Base-by-base conservation (phyloP, 371 early-diverging fungal species). In the Dichotomocladium elegans region DNA sequence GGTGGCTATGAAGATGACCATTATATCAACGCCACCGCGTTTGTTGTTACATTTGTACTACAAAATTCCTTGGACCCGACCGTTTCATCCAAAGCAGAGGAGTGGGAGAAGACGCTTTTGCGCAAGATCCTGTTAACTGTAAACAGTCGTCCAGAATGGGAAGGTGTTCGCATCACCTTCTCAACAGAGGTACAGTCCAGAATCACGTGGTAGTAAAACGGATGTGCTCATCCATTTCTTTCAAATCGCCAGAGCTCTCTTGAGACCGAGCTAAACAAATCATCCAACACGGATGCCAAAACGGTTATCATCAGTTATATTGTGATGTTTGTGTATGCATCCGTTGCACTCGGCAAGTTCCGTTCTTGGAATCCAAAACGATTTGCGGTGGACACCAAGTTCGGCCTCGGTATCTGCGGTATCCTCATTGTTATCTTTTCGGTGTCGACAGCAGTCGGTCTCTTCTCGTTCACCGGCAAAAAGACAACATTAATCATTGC, bases 401-500 rank as follows among this genome's bases (percentile, higher is more conserved):
- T 88, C 45, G 70, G 72, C 17, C 64, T 88, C 28, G 89, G 82
- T 19, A 59, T 87, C 34, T 73, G 81, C 35, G 90, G 89, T 28
- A 88, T 90, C 30, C 49, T 85, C 8, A 84, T 88, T 48, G 90
- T 89, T 0, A 62, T 88, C 42, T 85, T 83, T 34, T 86, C 86
- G 1, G 88, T 89, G 0, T 80, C 81, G 11, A 74, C 77, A 3
- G 80, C 87, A 0, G 85, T 87, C 7, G 89, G 90, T 10, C 56
- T 88, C 21, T 86, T 88, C 42, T 86, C 85, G 0, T 72, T 79
- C 43, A 64, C 82, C 5, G 87, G 87, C 22, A 68, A 78, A 44
- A 86, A 86, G 51, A 80, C 80, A 26, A 88, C 90, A 0, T 55
- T 89, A 45, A 90, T 90, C 52, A 86, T 89, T 58, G 89, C 88